Evolutionary conservation across 352 stramenopile genomes (phyloP).

Genomic region (Pythium plurisporium): DNA sequence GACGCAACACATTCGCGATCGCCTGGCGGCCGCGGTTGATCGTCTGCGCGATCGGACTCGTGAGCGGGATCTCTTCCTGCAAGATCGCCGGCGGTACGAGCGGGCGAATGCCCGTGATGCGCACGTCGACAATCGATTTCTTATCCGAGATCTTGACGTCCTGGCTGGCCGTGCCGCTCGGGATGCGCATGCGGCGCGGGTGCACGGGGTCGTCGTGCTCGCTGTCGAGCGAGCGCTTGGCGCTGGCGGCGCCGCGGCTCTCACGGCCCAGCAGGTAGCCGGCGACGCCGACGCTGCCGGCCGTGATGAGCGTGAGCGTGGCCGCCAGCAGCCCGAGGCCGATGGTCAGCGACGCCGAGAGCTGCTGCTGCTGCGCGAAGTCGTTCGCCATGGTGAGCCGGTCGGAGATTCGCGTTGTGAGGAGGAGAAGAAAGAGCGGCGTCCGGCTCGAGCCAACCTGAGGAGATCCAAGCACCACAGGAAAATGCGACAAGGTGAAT

Average conservation of each 20-base stretch:
- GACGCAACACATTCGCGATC: slow-evolving; percentile 68
- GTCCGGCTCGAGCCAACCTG: neutral
- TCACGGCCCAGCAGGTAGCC: slow-evolving; percentile 70
- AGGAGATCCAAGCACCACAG: slow-evolving; percentile 19
- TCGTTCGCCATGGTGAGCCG: slow-evolving; percentile 18
- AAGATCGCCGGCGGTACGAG: slow-evolving; percentile 84
- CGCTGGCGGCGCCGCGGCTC: slow-evolving; percentile 4
- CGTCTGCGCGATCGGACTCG: slow-evolving; percentile 73
- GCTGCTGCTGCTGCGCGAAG: slow-evolving; percentile 6
- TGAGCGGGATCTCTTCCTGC: slow-evolving; percentile 80
- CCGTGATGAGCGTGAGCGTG: slow-evolving; percentile 71
- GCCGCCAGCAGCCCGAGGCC: slow-evolving; percentile 60
- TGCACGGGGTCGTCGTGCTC: slow-evolving; percentile 9
- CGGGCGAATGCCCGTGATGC: slow-evolving; percentile 80
- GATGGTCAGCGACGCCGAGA: slow-evolving; percentile 49
- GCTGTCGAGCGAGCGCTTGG: slow-evolving; percentile 9
- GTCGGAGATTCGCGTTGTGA: slow-evolving; percentile 12
- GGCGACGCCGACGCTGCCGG: slow-evolving; percentile 59
- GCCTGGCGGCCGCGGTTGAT: slow-evolving; percentile 72
- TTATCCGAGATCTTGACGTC: slow-evolving; percentile 85
- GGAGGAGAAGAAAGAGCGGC: neutral
- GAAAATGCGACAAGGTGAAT: slow-evolving; percentile 25
- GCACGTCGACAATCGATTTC: slow-evolving; percentile 82
- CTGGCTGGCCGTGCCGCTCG: slow-evolving; percentile 60
- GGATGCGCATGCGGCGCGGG: slow-evolving; percentile 50